Evolutionary conservation across 805 yeast genomes (phyloP), one percentile per base, ranked within the genome.

Genomic region (Dipodascus geniculatus): DNA sequence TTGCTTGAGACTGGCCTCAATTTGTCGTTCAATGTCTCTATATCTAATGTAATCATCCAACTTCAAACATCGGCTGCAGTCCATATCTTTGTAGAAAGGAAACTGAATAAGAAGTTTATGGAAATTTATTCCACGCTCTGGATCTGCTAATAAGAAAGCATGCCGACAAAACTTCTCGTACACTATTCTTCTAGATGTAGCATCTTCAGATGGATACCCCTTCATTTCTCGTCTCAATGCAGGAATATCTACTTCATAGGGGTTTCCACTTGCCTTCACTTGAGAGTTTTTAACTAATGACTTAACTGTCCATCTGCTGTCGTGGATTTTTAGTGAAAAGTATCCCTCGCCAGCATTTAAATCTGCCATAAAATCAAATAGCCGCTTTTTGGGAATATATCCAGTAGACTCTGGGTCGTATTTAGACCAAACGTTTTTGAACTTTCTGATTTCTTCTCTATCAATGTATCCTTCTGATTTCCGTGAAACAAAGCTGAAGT

Each of bases 401-500:
- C 97, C 98, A 0, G 82, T 77, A 1, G 95, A 96, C 23, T 74
- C 69, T 0, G 88, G 85, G 66, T 91, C 99, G 65, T 76, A 83
- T 55, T 71, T 70, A 57, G 77, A 78, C 99, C 99, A 91, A 0
- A 78, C 73, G 22, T 70, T 68, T 60, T 85, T 84, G 72, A 85
- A 89, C 56, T 78, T 78, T 58, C 91, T 70, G 33, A 90, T 77
- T 61, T 90, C 96, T 9, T 79, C 78, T 38, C 60, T 56, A 9
- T 63, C 56, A 31, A 68, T 62, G n/a, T 58, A 59, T n/a, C 60
- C 54, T 8, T 58, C 59, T 2, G 60, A 61, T 60, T 81, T 55
- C 57, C 83, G 82, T 63, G 84, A 85, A 31, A 91, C 86, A 65
- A 88, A 91, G 72, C 95, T 87, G 75, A 93, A 91, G 62, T 86